Conservation (phyloP, 371 early-diverging fungal species). For the Lichtheimia ramosa region DNA sequence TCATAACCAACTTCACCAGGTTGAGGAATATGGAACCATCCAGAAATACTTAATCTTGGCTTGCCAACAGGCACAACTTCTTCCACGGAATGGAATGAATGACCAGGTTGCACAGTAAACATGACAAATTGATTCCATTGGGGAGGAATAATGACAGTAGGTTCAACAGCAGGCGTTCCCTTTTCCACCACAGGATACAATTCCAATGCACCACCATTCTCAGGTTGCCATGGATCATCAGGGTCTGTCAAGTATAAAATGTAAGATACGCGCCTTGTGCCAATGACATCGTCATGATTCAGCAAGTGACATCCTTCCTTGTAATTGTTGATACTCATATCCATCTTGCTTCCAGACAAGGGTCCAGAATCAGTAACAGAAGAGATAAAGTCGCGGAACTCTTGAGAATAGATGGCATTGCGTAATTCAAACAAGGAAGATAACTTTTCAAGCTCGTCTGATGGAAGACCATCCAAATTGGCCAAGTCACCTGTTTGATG, state of each 20-base stretch:
- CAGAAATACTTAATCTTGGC: constrained; percentile 68
- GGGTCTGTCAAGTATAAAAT: constrained; percentile 78
- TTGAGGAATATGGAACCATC: constrained; percentile 79
- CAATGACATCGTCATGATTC: constrained; percentile 83
- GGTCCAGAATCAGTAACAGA: constrained; percentile 69
- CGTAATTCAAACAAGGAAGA: constrained; percentile 56
- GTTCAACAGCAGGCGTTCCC: constrained; percentile 64
- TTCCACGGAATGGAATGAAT: constrained; percentile 77
- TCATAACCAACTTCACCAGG: constrained; percentile 57
- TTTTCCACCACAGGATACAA: constrained; percentile 65
- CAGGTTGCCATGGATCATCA: constrained; percentile 58
- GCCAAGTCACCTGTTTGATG: constrained; percentile 81
- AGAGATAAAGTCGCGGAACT: constrained; percentile 67
- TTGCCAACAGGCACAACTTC: constrained; percentile 66
- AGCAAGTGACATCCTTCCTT: constrained; percentile 71
- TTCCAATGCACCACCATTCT: constrained; percentile 72
- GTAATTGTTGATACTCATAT: constrained; percentile 68
- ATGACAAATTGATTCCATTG: constrained; percentile 76
- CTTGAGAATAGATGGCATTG: constrained; percentile 69
- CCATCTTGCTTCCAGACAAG: constrained; percentile 62
- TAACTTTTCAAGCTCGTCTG: constrained; percentile 51
- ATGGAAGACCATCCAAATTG: constrained; percentile 72
- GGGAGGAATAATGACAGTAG: constrained; percentile 61
- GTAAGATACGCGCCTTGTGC: constrained; percentile 72
- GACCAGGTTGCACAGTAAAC: constrained; percentile 78